A percentile compares a stretch with the other conserved stretches of the same genome.
phyloP scores from a whole-genome alignment of 2,329 filamentous ascomycete genomes.

The Coleophoma eucalyptorum region DNA sequence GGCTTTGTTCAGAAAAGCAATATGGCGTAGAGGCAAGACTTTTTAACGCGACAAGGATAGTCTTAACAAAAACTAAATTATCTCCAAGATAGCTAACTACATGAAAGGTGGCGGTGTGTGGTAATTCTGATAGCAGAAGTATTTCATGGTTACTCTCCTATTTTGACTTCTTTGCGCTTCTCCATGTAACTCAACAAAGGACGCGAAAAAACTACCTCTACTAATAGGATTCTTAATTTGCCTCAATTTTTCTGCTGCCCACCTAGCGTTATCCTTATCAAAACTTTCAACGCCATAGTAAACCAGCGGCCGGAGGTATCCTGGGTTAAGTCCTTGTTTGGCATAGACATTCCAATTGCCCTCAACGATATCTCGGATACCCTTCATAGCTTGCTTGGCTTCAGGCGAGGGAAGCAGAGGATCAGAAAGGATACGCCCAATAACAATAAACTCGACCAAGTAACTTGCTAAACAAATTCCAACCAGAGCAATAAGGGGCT shows the following conservation, averaged over 20 bases:
- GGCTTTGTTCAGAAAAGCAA: too few relatives aligned
- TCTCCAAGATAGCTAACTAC: constrained; percentile 4
- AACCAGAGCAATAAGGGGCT: constrained; percentile 11
- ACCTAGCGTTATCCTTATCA: constrained; percentile 11
- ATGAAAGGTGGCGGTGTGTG: constrained; percentile 12
- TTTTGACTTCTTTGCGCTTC: constrained; percentile 13
- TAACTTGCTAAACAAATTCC: constrained; percentile 17
- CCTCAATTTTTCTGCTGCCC: constrained; percentile 13
- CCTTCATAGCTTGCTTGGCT: constrained; percentile 8
- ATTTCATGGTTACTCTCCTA: constrained; percentile 17
- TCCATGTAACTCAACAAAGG: constrained; percentile 11
- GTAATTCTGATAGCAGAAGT: constrained; percentile 17
- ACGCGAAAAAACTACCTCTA: constrained; percentile 9
- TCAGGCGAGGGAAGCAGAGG: constrained; percentile 10
- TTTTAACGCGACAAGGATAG: too few relatives aligned
- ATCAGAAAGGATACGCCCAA: constrained; percentile 17
- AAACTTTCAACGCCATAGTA: constrained; percentile 18
- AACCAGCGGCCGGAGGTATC: constrained; percentile 18
- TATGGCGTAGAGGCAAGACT: too few relatives aligned
- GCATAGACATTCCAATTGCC: constrained; percentile 8
- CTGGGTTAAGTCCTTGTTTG: constrained; percentile 5
- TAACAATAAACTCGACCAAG: constrained; percentile 17
- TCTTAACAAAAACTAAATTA: too few relatives aligned
- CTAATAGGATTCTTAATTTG: constrained; percentile 8
- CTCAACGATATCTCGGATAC: constrained; percentile 14